Percentiles rank a stretch among this genome's conserved stretches.
phyloP scores from a whole-genome alignment of 257 asterid species.

The Forsythia suspensa region DNA sequence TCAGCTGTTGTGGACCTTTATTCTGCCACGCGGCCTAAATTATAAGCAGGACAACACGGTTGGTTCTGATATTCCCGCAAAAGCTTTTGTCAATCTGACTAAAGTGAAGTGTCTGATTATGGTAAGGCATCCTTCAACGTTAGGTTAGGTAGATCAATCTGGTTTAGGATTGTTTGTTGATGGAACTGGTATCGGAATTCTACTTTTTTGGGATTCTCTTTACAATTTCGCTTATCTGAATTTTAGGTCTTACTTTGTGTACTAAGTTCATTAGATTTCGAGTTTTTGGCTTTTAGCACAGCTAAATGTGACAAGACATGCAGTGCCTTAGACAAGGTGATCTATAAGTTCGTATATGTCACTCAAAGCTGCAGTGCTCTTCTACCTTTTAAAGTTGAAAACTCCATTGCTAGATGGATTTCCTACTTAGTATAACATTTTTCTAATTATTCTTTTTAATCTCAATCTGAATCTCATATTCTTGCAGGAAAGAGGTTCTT shows the following conservation, averaged over 20 bases:
- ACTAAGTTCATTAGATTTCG: neutral
- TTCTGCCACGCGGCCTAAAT: neutral
- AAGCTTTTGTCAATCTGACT: neutral
- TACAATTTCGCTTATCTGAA: neutral
- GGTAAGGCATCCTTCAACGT: neutral
- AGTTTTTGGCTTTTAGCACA: neutral
- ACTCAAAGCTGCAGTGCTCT: neutral
- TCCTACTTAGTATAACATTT: conserved; percentile 8
- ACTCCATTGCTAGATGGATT: neutral
- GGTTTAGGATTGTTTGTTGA: neutral
- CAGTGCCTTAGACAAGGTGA: neutral
- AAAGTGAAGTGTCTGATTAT: neutral
- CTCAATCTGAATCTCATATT: conserved; percentile 16
- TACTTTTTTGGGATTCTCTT: neutral
- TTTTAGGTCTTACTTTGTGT: neutral
- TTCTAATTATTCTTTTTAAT: neutral
- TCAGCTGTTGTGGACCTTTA: neutral
- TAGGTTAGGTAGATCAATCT: neutral
- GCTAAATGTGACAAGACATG: neutral
- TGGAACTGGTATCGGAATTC: neutral
- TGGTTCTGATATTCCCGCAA: neutral
- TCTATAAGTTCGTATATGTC: neutral
- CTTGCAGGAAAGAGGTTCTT: conserved; percentile 90
- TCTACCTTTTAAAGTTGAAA: neutral
- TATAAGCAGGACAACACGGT: neutral